Percentiles rank a stretch among this genome's conserved stretches.
Evolutionary conservation across 805 yeast species (phyloP).

Genomic region (Priceomyces melissophilus): DNA sequence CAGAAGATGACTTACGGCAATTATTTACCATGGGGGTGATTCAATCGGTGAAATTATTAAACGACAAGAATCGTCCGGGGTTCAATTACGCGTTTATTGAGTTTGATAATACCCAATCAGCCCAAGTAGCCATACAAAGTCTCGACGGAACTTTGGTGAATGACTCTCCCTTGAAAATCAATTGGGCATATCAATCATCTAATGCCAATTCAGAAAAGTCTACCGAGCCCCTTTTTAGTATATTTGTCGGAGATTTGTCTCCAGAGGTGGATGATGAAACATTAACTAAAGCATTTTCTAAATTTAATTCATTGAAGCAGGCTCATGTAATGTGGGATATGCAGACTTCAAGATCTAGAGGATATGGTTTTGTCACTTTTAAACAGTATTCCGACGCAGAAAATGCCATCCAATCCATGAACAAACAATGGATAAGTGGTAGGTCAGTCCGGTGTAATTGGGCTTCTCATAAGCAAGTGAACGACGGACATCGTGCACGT

Average conservation of each 20-base stretch:
- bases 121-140: conserved; percentile 58
- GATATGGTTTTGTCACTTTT: conserved; percentile 88
- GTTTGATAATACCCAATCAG: conserved; percentile 54
- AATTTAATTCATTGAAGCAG: conserved; percentile 61
- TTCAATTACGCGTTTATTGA: conserved; percentile 84
- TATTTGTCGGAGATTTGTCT: conserved; percentile 84
- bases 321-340: conserved; percentile 98
- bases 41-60: conserved; percentile 62
- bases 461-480: conserved; percentile 69
- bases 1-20: conserved; percentile 60
- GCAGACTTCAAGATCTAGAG: conserved; percentile 89
- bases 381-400: conserved; percentile 66
- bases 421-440: conserved; percentile 69
- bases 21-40: conserved; percentile 62
- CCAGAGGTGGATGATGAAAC: conserved; percentile 79
- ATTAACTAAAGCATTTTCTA: conserved; percentile 53
- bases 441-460: conserved; percentile 81
- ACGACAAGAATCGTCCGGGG: conserved; percentile 71
- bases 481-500: conserved; percentile 13
- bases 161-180: conserved; percentile 56
- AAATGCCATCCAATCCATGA: conserved; percentile 66
- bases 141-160: conserved; percentile 59
- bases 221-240: conserved; percentile 56
- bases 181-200: conserved; percentile 84
- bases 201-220: conserved; percentile 44